Evolutionary conservation across 2,329 filamentous ascomycete genomes (phyloP).

Genomic region (Bipolaris bicolor): DNA sequence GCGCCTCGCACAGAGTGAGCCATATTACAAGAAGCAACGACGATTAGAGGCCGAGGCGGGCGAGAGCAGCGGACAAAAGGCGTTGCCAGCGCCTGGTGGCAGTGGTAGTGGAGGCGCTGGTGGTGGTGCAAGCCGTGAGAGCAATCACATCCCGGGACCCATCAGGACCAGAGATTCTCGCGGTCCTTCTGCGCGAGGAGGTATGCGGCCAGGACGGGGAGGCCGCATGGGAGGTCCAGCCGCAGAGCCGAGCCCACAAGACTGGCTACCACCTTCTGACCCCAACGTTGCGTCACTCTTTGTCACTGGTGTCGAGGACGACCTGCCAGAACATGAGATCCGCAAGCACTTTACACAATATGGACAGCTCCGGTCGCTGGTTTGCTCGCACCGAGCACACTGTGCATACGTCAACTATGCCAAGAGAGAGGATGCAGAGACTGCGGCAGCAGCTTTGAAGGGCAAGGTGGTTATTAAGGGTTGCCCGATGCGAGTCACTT

Average conservation of each 20-base stretch:
- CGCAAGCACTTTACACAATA: conserved; percentile 88
- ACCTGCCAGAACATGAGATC: conserved; percentile 89
- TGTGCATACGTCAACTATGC: conserved; percentile 97
- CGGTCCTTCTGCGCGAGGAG: conserved; percentile 44
- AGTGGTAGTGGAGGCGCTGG: conserved; percentile 39
- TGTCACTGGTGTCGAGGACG: conserved; percentile 93
- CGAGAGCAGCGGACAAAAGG: conserved; percentile 51
- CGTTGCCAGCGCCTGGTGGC: conserved; percentile 49
- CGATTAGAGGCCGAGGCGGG: conserved; percentile 66
- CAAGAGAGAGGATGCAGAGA: conserved; percentile 82
- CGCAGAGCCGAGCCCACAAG: conserved; percentile 78
- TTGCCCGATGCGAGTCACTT: conserved; percentile 86
- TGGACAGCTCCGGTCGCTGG: conserved; percentile 87
- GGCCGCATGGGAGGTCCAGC: conserved; percentile 64
- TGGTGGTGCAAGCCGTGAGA: conserved; percentile 38
- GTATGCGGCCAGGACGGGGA: conserved; percentile 50
- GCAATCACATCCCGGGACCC: conserved; percentile 65
- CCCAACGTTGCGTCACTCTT: conserved; percentile 90
- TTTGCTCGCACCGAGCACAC: conserved; percentile 96
- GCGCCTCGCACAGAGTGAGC: conserved; percentile 86
- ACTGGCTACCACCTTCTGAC: conserved; percentile 85
- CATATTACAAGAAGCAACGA: conserved; percentile 90
- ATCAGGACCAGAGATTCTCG: conserved; percentile 73
- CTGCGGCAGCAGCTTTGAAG: conserved; percentile 81
- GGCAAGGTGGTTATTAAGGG: conserved; percentile 89